Percentiles rank a stretch among this genome's conserved stretches.
Conservation (phyloP, 805 yeast genomes). For the Ogataea dorogensis region DNA sequence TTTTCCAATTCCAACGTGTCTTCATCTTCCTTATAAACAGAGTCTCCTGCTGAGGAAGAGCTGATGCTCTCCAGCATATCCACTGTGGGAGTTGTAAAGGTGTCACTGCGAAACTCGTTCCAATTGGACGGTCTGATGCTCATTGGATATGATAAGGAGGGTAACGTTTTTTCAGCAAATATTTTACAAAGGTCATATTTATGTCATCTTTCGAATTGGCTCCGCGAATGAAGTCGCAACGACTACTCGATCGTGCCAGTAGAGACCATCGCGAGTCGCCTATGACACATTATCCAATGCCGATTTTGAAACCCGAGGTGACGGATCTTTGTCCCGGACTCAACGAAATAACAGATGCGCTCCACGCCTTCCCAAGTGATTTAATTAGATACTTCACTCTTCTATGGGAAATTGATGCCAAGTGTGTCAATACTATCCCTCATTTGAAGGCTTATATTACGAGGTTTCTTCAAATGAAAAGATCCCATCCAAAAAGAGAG, state of each 20-base stretch:
- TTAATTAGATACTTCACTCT: constrained; percentile 81
- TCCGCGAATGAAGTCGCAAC: constrained; percentile 30
- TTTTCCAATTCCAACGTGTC: constrained; percentile 65
- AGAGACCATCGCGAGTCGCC: constrained; percentile 14
- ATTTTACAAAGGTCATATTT: constrained; percentile 7
- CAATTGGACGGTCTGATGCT: constrained; percentile 18
- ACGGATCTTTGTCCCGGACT: constrained; percentile 71
- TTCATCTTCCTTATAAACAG: constrained; percentile 83
- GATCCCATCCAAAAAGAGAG: constrained; percentile 39
- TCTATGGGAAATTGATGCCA: constrained; percentile 91
- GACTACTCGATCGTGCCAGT: constrained; percentile 26
- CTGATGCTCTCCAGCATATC: constrained; percentile 64
- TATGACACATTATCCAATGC: constrained; percentile 14
- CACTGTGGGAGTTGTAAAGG: constrained; percentile 84
- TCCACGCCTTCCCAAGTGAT: constrained; percentile 86
- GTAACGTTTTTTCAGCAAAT: constrained; percentile 1
- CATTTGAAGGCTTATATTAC: constrained; percentile 54
- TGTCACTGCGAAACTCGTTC: constrained; percentile 71
- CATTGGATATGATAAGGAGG: constrained; percentile 10
- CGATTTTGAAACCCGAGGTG: constrained; percentile 25
- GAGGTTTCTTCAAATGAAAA: constrained; percentile 41
- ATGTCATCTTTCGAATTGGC: constrained; percentile 28
- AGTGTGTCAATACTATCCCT: constrained; percentile 76
- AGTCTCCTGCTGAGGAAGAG: constrained; percentile 70
- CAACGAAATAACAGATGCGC: constrained; percentile 86